phyloP scores from a whole-genome alignment of 345 rosid species.

The Populus deltoides region DNA sequence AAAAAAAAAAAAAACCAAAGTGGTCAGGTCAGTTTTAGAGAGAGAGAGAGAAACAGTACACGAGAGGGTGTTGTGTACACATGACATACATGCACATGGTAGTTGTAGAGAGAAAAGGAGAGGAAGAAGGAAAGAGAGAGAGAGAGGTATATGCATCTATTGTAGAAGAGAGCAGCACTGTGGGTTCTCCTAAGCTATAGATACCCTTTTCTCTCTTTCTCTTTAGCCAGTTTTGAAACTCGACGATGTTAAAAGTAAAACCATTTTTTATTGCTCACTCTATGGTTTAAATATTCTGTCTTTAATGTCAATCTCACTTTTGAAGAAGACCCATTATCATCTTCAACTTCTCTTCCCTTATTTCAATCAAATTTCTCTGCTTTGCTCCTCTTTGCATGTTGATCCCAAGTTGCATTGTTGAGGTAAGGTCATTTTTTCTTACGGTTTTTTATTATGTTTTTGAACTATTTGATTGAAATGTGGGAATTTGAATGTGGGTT shows the following conservation, averaged over 20 bases:
- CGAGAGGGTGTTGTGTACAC: not conserved
- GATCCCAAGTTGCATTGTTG: slow-evolving; percentile 15
- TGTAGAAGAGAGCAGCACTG: slow-evolving; percentile 13
- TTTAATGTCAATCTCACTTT: not conserved
- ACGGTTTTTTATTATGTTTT: not conserved
- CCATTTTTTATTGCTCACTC: slow-evolving; percentile 8
- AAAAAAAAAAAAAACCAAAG: too few relatives aligned
- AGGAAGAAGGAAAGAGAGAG: not conserved
- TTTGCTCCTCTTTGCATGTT: slow-evolving; percentile 5
- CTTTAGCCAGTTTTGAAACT: not conserved
- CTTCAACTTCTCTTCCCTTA: slow-evolving; percentile 11
- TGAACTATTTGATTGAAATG: slow-evolving; percentile 13
- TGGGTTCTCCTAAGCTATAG: slow-evolving; percentile 10
- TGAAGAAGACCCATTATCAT: slow-evolving; percentile 1
- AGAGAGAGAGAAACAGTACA: not conserved
- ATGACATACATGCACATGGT: slow-evolving; percentile 9
- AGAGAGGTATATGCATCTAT: slow-evolving; percentile 8
- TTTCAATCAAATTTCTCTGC: not conserved
- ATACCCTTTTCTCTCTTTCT: not conserved
- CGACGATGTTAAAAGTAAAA: not conserved
- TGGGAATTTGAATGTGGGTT: not conserved
- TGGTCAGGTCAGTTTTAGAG: not conserved
- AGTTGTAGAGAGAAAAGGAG: slow-evolving; percentile 10
- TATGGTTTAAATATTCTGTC: not conserved
- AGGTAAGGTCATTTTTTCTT: slow-evolving; percentile 16